These are phyloP conservation scores for Colletotrichum cereale DNA, from an alignment of 2,329 filamentous ascomycete species.

Conservation along the genomic window DNA sequence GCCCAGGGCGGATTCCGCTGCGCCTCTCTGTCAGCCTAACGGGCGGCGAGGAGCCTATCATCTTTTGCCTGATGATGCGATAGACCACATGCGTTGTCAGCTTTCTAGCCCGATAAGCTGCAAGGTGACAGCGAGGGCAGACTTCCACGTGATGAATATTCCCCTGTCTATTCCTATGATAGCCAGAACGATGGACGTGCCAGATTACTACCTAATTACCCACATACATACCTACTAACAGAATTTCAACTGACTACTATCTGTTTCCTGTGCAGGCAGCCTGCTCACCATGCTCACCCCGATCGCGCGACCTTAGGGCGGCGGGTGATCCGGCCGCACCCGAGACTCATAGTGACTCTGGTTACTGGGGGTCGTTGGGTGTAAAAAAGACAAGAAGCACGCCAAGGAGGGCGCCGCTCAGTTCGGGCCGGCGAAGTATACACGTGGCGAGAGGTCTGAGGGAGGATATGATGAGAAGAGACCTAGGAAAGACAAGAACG, in stretches of 20 bases:
- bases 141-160: neutral
- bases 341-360: conserved; percentile 43
- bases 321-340: too few species aligned
- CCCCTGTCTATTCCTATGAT: neutral
- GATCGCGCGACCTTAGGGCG: too few species aligned
- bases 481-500: neutral
- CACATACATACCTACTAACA: too few species aligned
- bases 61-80: neutral
- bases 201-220: too few species aligned
- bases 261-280: too few species aligned
- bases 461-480: neutral
- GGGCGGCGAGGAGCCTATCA: neutral
- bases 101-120: neutral
- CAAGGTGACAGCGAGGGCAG: neutral
- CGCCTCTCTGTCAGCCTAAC: conserved; percentile 5
- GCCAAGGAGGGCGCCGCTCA: neutral
- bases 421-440: neutral
- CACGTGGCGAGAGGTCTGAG: conserved; percentile 24
- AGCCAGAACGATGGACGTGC: too few species aligned
- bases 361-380: conserved; percentile 43
- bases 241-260: too few species aligned
- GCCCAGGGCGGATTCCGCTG: neutral
- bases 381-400: neutral
- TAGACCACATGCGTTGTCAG: neutral
- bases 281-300: too few species aligned